phyloP scores from a whole-genome alignment of 108 stramenopile genomes.

The Licmophora abbreviata region DNA sequence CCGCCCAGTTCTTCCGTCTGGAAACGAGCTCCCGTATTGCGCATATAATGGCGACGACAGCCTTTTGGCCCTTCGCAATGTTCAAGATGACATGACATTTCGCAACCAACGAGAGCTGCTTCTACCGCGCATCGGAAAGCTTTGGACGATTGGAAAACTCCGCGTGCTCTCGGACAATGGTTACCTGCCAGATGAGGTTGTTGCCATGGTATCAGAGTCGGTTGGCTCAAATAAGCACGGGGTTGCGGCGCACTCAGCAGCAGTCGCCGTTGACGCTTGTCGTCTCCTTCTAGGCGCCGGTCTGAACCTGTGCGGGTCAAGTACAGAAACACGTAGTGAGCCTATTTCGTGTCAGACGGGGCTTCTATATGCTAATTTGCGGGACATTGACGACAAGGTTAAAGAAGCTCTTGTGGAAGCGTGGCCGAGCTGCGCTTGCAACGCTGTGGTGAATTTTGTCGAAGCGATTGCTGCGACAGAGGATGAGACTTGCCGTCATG shows the following conservation, averaged over 20 bases:
- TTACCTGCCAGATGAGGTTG: constrained; percentile 17
- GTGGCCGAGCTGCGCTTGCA: constrained; percentile 34
- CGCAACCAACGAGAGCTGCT: constrained; percentile 10
- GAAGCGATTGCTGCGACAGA: constrained; percentile 13
- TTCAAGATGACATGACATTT: constrained; percentile 12
- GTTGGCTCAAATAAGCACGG: constrained; percentile 18
- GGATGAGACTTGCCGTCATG: constrained; percentile 5
- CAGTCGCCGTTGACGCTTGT: constrained; percentile 70
- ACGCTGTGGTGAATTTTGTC: constrained; percentile 26
- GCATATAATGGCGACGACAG: constrained; percentile 16
- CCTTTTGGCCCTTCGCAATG: constrained; percentile 3
- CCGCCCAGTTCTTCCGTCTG: constrained; percentile 32
- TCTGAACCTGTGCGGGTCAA: constrained; percentile 14
- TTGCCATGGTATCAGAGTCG: constrained; percentile 19
- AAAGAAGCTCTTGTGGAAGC: constrained; percentile 28
- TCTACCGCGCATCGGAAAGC: constrained; percentile 25
- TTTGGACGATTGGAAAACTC: constrained; percentile 39
- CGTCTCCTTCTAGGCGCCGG: constrained; percentile 15
- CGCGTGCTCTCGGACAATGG: constrained; percentile 16
- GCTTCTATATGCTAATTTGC: constrained; percentile 12
- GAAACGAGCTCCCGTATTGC: constrained; percentile 23
- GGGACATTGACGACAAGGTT: constrained; percentile 19
- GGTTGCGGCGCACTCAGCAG: constrained; percentile 46
- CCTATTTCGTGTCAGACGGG: constrained; percentile 1
- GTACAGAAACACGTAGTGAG: neutral